Percentiles rank a stretch among this genome's conserved stretches.
phyloP scores from a whole-genome alignment of 768 basidiomycete species.

The Lentinula guzmanii region DNA sequence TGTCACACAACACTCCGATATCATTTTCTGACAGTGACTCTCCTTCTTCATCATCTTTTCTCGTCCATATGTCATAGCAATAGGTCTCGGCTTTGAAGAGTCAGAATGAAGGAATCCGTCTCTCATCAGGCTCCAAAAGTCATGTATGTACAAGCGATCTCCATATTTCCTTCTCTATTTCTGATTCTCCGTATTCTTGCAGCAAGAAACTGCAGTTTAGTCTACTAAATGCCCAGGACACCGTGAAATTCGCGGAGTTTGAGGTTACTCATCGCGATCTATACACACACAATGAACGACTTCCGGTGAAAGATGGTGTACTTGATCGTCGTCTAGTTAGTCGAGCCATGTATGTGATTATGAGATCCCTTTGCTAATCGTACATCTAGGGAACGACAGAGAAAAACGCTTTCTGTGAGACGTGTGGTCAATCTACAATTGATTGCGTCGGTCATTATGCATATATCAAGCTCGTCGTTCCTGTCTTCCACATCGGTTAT shows the following conservation, averaged over 20 bases:
- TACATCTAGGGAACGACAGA: conserved; percentile 81
- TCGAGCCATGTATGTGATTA: conserved; percentile 6
- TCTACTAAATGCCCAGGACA: conserved; percentile 88
- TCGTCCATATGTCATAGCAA: conserved; percentile 1
- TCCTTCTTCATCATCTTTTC: not conserved
- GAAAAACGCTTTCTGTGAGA: conserved; percentile 89
- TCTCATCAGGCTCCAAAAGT: conserved; percentile 77
- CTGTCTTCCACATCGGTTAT: conserved; percentile 98
- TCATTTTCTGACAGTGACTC: not conserved
- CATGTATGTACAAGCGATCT: conserved; percentile 44
- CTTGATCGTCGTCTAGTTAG: conserved; percentile 86
- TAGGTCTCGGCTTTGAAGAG: not conserved
- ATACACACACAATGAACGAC: conserved; percentile 77
- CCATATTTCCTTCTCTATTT: conserved; percentile 8
- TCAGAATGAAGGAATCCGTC: conserved; percentile 73
- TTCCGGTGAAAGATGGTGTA: conserved; percentile 88
- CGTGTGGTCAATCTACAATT: conserved; percentile 85
- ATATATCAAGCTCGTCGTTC: conserved; percentile 94
- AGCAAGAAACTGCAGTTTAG: conserved; percentile 97
- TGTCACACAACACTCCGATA: not conserved
- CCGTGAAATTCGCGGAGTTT: conserved; percentile 93
- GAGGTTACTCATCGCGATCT: conserved; percentile 92
- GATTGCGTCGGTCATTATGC: conserved; percentile 99
- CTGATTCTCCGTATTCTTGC: conserved; percentile 4
- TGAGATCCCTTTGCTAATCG: not conserved